Base-by-base conservation (phyloP, 73 alveolate species). In the Symbiodinium natans region DNA sequence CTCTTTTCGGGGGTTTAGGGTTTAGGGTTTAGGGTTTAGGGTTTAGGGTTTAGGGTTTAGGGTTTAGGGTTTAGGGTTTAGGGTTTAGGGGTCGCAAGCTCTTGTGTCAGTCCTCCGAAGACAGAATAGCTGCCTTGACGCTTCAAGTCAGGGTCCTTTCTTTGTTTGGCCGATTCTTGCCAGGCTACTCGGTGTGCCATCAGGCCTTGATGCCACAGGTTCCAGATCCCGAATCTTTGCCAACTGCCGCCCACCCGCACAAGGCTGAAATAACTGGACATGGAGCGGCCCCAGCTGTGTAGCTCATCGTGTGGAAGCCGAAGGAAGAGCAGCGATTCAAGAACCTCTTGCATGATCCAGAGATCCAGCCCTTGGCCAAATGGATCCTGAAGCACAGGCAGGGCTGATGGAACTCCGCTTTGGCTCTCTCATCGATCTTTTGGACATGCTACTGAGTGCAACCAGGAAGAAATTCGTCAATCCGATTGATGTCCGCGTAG, bases 141-240 rank as follows among this genome's bases (percentile, higher is more conserved):
- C n/a, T n/a, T n/a, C n/a, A n/a, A n/a, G n/a, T n/a, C n/a, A n/a
- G n/a, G n/a, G n/a, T n/a, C n/a, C n/a, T n/a, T n/a, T n/a, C n/a
- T n/a, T n/a, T n/a, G n/a, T n/a, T n/a, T n/a, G n/a, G n/a, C n/a
- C n/a, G n/a, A n/a, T n/a, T n/a, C n/a, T 5, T 17, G 15, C 13
- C 85, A 87, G 94, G 94, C 71, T 87, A 87, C 31, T 87, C 94
- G 52, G 94, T 87, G 41, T 87, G 94, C 84, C 94, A 87, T 27
- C 94, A 87, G 39, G 94, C 94, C 23, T 74, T 33, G 94, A 87
- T 87, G 94, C 94, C 94, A 36, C 71, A 87, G 21, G 84, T 73
- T 0, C 84, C 84, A 8, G 84, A 73, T n/a, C 84, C 41, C 31
- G 43, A 73, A 73, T 73, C 84, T 21, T 29, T 73, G 84, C 84